Base-by-base conservation (phyloP, 1,139 yeast species). In the Yamadazyma triangularis region DNA sequence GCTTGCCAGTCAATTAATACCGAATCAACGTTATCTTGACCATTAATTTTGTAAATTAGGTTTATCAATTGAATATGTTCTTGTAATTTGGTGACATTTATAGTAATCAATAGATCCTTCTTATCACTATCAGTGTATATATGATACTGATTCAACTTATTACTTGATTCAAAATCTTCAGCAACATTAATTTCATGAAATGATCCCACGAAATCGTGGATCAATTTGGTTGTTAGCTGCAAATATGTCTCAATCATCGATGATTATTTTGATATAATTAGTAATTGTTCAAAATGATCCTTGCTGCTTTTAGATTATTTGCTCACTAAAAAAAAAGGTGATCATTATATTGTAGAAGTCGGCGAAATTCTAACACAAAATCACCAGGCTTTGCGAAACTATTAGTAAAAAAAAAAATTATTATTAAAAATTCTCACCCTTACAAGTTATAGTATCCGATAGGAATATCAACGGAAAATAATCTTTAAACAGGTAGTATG, bases 221-320 rank as follows among this genome's bases (percentile, higher is more conserved):
- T 48, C 34, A 59, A 45, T 28, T 47, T 45, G 12, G 45, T 40
- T 1, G 61, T 53, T 32, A 60, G 49, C 32, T 54, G 46, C 27
- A 51, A 51, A 36, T 50, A 58, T 26, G 38, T 46, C 16, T 47
- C 29, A 29, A 58, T 48, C 41, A 42, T 42, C 8, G n/a, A n/a
- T n/a, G n/a, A n/a, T n/a, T n/a, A n/a, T n/a, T n/a, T n/a, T n/a
- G n/a, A n/a, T n/a, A n/a, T n/a, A n/a, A n/a, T n/a, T n/a, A n/a
- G n/a, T n/a, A n/a, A n/a, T n/a, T n/a, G n/a, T n/a, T n/a, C n/a
- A n/a, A n/a, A n/a, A n/a, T n/a, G n/a, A n/a, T n/a, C n/a, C n/a
- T n/a, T n/a, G n/a, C n/a, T n/a, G n/a, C n/a, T n/a, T n/a, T n/a
- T n/a, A n/a, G n/a, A n/a, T n/a, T n/a, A n/a, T n/a, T n/a, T n/a